Evolutionary conservation across 495 filamentous ascomycete species (phyloP), one percentile per base, ranked within the genome.

Genomic region (Talaromyces nanjingensis): DNA sequence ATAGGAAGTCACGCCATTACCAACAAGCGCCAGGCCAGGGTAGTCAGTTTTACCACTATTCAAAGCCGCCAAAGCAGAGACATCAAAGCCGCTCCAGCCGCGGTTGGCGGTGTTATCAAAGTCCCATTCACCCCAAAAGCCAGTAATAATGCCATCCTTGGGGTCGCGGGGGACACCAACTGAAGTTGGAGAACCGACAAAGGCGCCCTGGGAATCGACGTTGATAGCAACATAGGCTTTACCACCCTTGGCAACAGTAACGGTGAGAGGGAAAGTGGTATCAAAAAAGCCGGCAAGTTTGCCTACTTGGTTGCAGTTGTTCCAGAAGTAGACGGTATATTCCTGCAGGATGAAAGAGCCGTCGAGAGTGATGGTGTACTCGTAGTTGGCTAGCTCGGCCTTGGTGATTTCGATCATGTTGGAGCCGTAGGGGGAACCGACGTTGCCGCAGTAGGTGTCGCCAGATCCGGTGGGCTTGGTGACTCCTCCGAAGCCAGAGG

Each of bases 381-480:
- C 69, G 69, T 83, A 77, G 59, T 75, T 56, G 66, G 70, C 70
- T 62, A 77, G 76, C 20, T 64, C 65, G 54, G 66, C 63, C 31
- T 74, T 73, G 55, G 54, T 27, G 49, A 84, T 74, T 55, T 75
- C 69, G 60, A 76, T 76, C 62, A 85, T 80, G 71, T 85, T 85
- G 72, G 77, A 78, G 37, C 82, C 82, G 70, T 81, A 82, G n/a
- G 83, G 81, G 63, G 11, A 63, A 61, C 83, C 83, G 55, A 75
- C 64, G 71, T 85, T 84, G 62, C 81, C 80, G 16, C 65, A 57
- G 64, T 75, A 80, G 63, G 68, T 74, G 42, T 70, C 69, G 22
- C 73, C 76, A 22, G 61, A 69, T n/a, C 67, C 70, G 20, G 65
- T 69, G 29, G 67, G 61, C 52, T 47, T 20, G 62, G 76, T 78